These are phyloP conservation scores for Moricandia moricandioides DNA, from an alignment of 345 rosid genomes.

Conservation along the genomic window DNA sequence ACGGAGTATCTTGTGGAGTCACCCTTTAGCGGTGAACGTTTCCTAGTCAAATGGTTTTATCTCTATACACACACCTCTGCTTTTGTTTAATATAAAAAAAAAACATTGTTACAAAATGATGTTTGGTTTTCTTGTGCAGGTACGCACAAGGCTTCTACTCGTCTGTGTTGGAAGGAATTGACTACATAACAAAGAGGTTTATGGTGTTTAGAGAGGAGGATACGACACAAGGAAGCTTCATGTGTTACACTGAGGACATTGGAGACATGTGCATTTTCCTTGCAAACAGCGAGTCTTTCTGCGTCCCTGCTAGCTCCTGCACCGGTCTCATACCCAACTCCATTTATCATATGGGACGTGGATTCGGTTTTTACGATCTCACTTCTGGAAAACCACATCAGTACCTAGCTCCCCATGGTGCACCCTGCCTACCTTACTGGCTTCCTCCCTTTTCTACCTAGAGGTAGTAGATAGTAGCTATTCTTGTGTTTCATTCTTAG, in stretches of 20 bases:
- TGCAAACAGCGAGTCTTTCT: not conserved
- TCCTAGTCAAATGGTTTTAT: conserved; percentile 1
- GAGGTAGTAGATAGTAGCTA: not conserved
- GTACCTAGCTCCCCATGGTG: not conserved
- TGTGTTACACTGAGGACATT: conserved; percentile 18
- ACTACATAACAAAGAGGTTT: not conserved
- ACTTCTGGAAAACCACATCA: not conserved
- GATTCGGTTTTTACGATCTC: conserved; percentile 4
- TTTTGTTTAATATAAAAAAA: not conserved
- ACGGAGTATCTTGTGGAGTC: conserved; percentile 1
- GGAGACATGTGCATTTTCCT: conserved; percentile 14
- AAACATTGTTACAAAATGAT: not conserved
- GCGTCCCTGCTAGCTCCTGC: conserved; percentile 2
- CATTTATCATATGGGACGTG: conserved; percentile 4
- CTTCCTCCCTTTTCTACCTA: conserved; percentile 7
- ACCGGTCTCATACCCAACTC: conserved; percentile 1
- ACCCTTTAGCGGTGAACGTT: not conserved
- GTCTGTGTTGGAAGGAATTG: not conserved
- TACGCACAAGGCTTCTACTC: not conserved
- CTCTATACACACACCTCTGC: not conserved
- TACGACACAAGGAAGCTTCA: not conserved
- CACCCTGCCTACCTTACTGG: not conserved
- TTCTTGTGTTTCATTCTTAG: not conserved
- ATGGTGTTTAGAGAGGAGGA: conserved; percentile 22
- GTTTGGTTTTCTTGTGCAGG: not conserved